A percentile compares a stretch with the other conserved stretches of the same genome.
These are phyloP conservation scores for Saccharomycopsis crataegensis DNA, from an alignment of 1,139 yeast species.

Conservation along the genomic window DNA sequence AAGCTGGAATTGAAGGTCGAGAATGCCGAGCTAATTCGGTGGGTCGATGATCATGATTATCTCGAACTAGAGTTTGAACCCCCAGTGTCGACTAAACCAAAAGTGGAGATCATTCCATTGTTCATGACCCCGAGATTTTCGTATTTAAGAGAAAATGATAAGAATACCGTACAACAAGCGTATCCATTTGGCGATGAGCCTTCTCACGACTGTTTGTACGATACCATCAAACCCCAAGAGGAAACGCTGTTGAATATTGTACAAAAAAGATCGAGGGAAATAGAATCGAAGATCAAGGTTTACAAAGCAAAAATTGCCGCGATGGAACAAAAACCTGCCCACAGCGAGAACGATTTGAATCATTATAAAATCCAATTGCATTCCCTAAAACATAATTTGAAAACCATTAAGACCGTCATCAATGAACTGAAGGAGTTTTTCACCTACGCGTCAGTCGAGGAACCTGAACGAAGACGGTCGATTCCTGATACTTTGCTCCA, in stretches of 20 bases:
- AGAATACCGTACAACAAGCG: slow-evolving; percentile 41
- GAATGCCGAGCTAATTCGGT: slow-evolving; percentile 24
- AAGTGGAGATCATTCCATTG: slow-evolving; percentile 54
- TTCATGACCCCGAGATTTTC: slow-evolving; percentile 68
- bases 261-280: slow-evolving; percentile 32
- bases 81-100: slow-evolving; percentile 44
- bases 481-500: neutral
- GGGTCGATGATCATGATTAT: slow-evolving; percentile 79
- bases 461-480: neutral
- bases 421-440: slow-evolving; percentile 12
- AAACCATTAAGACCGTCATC: slow-evolving; percentile 35
- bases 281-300: slow-evolving; percentile 39
- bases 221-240: slow-evolving; percentile 44
- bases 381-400: slow-evolving; percentile 30
- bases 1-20: neutral
- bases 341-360: slow-evolving; percentile 20
- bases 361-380: slow-evolving; percentile 31
- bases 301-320: slow-evolving; percentile 25
- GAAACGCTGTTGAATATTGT: slow-evolving; percentile 42
- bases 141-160: slow-evolving; percentile 61
- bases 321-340: slow-evolving; percentile 20
- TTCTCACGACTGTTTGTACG: slow-evolving; percentile 61
- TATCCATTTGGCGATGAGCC: slow-evolving; percentile 64
- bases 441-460: slow-evolving; percentile 15
- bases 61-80: slow-evolving; percentile 58